Evolutionary conservation across 2,329 filamentous ascomycete species (phyloP), one percentile per base, ranked within the genome.

Genomic region (Immersiporthe knoxdaviesiana): DNA sequence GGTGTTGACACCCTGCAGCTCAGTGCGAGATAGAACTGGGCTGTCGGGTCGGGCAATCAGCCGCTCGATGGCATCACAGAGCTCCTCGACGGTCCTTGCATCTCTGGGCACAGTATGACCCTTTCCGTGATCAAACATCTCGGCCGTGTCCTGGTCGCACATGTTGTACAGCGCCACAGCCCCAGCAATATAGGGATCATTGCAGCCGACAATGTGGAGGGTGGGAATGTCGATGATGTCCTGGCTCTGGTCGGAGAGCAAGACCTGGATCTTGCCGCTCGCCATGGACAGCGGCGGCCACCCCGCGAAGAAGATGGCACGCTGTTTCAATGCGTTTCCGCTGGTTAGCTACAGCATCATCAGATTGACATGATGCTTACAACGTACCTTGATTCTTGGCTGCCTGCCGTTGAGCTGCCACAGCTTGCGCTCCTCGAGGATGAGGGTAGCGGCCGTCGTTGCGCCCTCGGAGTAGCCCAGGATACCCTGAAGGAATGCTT

Each of bases 251-350:
- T 83, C 81, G 1, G 79, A 75, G 6, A 83, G 76, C 10, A 74
- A 58, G 32, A 70, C 37, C 32, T 69, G 52, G 21, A 81, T 72
- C 18, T 78, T 70, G 1, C 78, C 73, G 6, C 76, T 75, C 14
- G 77, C 73, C 0, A 77, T 72, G 3, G 74, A 74, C 35, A 81
- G 72, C 14, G 81, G 81, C 2, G 82, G 82, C 79, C 81, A 83
- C 0, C 81, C 83, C 4, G 80, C 79, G 67, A 85, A 80, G 72
- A 85, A 85, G 10, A 85, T 74, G 1, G 80, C 82, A 14, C 78
- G 78, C 72, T 83, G 80, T 68, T 82, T 73, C n/a, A n/a, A n/a
- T n/a, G n/a, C n/a, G 6, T 30, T 61, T 65, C 21, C 35, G 35
- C n/a, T n/a, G n/a, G 32, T 63, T 71, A 66, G 30, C 68, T 65